Evolutionary conservation across 2,329 filamentous ascomycete species (phyloP).

Genomic region (Neoscytalidium dimidiatum): DNA sequence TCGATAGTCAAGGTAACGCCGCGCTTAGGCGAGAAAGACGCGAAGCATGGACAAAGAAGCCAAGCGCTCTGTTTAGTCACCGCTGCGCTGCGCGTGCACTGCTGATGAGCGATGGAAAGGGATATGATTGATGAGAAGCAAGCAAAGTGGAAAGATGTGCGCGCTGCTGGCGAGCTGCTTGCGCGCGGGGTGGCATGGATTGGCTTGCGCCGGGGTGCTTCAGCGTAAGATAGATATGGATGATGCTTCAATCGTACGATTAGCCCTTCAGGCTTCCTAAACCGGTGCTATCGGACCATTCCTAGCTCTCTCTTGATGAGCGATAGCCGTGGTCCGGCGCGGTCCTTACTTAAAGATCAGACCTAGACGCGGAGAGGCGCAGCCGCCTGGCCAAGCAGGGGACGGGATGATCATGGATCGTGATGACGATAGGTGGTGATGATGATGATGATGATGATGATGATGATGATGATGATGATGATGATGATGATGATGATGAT

Average conservation of each 20-base stretch:
- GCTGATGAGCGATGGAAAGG: neutral
- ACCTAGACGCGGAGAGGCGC: slow-evolving; percentile 1
- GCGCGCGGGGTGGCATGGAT: neutral
- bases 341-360: neutral
- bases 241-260: slow-evolving; percentile 13
- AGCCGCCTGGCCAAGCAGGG: neutral
- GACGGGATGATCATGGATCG: neutral
- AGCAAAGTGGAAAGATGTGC: neutral
- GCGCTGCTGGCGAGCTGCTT: neutral
- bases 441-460: neutral
- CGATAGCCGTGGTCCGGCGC: neutral
- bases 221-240: slow-evolving; percentile 2
- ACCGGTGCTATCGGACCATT: neutral
- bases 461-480: neutral
- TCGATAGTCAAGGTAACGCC: neutral
- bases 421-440: neutral
- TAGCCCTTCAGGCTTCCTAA: neutral
- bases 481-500: neutral
- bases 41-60: neutral
- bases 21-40: neutral
- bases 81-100: neutral
- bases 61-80: neutral
- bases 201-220: neutral
- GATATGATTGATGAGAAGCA: neutral
- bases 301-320: neutral